Percentiles rank a stretch among this genome's conserved stretches.
phyloP scores from a whole-genome alignment of 169 alveolate species.

The Ophryocystis elektroscirrha region DNA sequence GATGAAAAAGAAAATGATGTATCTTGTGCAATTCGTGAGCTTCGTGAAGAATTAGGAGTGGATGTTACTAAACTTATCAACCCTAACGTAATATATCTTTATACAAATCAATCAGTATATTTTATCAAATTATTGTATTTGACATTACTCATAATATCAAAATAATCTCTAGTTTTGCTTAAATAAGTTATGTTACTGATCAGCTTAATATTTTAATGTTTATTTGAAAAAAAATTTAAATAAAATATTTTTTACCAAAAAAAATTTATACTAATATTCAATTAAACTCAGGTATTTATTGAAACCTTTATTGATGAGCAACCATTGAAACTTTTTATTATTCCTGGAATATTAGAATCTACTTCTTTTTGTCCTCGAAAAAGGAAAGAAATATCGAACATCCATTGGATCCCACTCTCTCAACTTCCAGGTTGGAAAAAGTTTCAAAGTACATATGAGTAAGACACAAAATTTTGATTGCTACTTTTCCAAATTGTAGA shows the following conservation, averaged over 20 bases:
- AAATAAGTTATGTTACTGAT: too few relatives aligned
- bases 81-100: too few relatives aligned
- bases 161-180: too few relatives aligned
- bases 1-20: slow-evolving; percentile 68
- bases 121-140: too few relatives aligned
- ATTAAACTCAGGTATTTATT: too few relatives aligned
- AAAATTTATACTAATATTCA: too few relatives aligned
- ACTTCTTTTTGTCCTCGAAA: slow-evolving; percentile 39
- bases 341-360: slow-evolving; percentile 54
- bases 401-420: slow-evolving; percentile 43
- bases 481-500: too few relatives aligned
- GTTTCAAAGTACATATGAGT: background rate
- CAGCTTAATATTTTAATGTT: too few relatives aligned
- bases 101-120: too few relatives aligned
- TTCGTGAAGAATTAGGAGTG: slow-evolving; percentile 69
- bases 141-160: too few relatives aligned
- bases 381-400: slow-evolving; percentile 48
- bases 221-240: too few relatives aligned
- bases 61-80: slow-evolving; percentile 42
- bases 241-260: too few relatives aligned
- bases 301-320: slow-evolving; percentile 46
- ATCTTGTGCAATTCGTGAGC: slow-evolving; percentile 74
- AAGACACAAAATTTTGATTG: background rate
- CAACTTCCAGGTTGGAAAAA: slow-evolving; percentile 19
- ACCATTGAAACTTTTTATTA: slow-evolving; percentile 41